Evolutionary conservation across 495 filamentous ascomycete genomes (phyloP).

Genomic region (Cudoniella acicularis): DNA sequence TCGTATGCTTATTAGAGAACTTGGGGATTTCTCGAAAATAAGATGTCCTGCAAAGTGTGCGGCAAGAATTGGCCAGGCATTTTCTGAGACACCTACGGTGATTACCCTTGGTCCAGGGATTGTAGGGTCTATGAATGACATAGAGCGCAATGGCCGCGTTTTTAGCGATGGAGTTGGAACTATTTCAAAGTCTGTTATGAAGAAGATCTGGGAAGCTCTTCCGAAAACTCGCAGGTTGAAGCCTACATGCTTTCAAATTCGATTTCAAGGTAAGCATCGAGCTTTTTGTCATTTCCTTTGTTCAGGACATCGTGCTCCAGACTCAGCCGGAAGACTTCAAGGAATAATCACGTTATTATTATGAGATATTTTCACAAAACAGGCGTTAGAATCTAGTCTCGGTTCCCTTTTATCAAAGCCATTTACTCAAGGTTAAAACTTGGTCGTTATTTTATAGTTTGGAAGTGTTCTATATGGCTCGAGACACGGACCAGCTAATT

Average conservation of each 20-base stretch:
- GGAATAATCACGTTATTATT: too few species aligned
- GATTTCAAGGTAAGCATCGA: constrained; percentile 50
- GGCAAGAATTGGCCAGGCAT: constrained; percentile 78
- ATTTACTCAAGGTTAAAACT: too few species aligned
- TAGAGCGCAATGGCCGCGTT: constrained; percentile 39
- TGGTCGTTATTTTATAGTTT: too few species aligned
- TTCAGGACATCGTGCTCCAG: too few species aligned
- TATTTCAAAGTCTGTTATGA: constrained; percentile 53
- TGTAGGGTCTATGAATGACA: constrained; percentile 41
- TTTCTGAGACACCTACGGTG: constrained; percentile 66
- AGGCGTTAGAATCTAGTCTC: too few species aligned
- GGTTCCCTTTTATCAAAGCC: too few species aligned
- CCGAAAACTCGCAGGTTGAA: constrained; percentile 35
- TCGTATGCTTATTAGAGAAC: constrained; percentile 48
- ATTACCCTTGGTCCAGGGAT: constrained; percentile 37
- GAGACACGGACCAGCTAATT: too few species aligned
- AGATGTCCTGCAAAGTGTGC: constrained; percentile 69
- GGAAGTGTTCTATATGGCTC: too few species aligned
- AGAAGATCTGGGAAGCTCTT: constrained; percentile 47
- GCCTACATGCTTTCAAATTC: constrained; percentile 68
- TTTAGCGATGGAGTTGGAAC: constrained; percentile 81
- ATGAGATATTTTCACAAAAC: too few species aligned
- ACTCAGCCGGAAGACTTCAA: too few species aligned
- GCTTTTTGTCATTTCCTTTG: background rate
- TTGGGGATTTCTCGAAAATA: constrained; percentile 66